Evolutionary conservation across 2,329 filamentous ascomycete genomes (phyloP).

Genomic region (Penicillium nordicum): DNA sequence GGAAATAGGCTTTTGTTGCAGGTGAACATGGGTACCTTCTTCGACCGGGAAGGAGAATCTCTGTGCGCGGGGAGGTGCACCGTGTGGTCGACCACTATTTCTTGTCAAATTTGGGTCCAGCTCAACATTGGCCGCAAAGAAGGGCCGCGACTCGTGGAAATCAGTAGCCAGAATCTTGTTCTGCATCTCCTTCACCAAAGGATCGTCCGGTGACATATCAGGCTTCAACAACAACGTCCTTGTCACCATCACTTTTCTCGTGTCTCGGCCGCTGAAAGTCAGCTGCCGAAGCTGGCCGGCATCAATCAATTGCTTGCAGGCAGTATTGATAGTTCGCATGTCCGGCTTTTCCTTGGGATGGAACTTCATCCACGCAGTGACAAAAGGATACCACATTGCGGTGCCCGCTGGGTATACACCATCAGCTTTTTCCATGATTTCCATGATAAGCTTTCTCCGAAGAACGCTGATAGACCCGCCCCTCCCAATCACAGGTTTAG

Average conservation of each 20-base stretch:
- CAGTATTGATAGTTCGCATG: constrained; percentile 49
- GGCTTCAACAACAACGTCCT: constrained; percentile 50
- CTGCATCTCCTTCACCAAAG: constrained; percentile 49
- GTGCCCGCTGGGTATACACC: constrained; percentile 56
- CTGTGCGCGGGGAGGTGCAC: constrained; percentile 8
- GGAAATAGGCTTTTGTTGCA: constrained; percentile 37
- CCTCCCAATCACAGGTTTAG: constrained; percentile 18
- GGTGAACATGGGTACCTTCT: constrained; percentile 32
- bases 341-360: constrained; percentile 49
- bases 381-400: constrained; percentile 56
- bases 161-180: constrained; percentile 48
- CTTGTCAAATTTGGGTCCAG: constrained; percentile 37
- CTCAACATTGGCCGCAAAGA: constrained; percentile 45
- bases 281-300: constrained; percentile 52
- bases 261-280: constrained; percentile 50
- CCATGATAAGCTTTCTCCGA: constrained; percentile 51
- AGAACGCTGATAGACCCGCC: constrained; percentile 46
- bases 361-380: constrained; percentile 50
- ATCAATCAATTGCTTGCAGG: constrained; percentile 51
- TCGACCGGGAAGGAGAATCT: constrained; percentile 30
- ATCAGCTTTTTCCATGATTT: constrained; percentile 52
- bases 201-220: constrained; percentile 44
- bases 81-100: constrained; percentile 13
- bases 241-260: constrained; percentile 48
- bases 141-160: constrained; percentile 33